Evolutionary conservation across 2,329 filamentous ascomycete genomes (phyloP).

Genomic region (Penicillium freii): DNA sequence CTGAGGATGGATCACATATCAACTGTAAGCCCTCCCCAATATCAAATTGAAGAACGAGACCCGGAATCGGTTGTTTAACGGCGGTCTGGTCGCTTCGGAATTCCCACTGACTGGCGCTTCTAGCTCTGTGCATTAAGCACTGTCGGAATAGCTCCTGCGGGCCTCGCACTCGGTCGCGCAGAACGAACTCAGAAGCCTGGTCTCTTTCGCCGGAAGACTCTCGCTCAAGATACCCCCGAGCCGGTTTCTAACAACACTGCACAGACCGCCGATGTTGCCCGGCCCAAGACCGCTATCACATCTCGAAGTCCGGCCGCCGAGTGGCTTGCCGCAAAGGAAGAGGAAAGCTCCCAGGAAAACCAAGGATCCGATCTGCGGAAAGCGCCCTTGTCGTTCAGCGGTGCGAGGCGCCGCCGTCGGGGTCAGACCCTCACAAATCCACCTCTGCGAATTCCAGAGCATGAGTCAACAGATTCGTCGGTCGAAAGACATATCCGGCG

Average conservation of each 20-base stretch:
- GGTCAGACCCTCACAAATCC: constrained; percentile 39
- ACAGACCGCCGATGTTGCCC: constrained; percentile 15
- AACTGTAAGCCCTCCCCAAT: constrained; percentile 30
- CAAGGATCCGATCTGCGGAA: constrained; percentile 22
- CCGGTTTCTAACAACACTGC: constrained; percentile 13
- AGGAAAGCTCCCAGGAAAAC: constrained; percentile 12
- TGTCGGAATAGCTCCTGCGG: constrained; percentile 59
- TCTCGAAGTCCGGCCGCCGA: constrained; percentile 16
- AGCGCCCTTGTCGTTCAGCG: constrained; percentile 29
- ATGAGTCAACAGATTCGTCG: constrained; percentile 19
- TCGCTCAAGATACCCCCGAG: constrained; percentile 23
- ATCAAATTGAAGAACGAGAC: not conserved
- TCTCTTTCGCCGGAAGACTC: constrained; percentile 28
- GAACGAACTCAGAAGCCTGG: constrained; percentile 39
- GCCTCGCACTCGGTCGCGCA: constrained; percentile 56
- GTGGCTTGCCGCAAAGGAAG: constrained; percentile 14
- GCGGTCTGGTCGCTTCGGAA: not conserved
- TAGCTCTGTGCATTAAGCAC: constrained; percentile 64
- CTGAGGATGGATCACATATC: constrained; percentile 44
- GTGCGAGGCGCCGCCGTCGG: constrained; percentile 34
- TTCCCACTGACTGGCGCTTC: constrained; percentile 9
- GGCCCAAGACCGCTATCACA: constrained; percentile 22
- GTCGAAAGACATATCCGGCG: constrained; percentile 31
- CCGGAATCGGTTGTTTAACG: not conserved
- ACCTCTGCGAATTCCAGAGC: constrained; percentile 28